Conservation (phyloP, 2,329 filamentous ascomycete species). For the Triangularia setosa region DNA sequence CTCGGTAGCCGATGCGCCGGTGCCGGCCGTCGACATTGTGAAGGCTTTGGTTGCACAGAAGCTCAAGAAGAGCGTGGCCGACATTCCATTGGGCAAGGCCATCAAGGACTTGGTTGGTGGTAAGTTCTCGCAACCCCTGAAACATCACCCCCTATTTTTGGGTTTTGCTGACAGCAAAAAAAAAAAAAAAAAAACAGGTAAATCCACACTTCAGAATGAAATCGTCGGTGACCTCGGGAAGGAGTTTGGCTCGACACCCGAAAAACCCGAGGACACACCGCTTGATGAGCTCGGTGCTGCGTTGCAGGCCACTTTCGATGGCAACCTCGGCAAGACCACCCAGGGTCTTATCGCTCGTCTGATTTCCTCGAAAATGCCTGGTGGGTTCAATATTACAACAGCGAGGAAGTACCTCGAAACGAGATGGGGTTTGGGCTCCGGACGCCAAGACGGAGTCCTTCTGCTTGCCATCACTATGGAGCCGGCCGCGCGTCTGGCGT, state of each 20-base stretch:
- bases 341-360: slow-evolving; percentile 87
- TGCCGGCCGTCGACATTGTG: slow-evolving; percentile 85
- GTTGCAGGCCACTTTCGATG: slow-evolving; percentile 99
- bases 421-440: slow-evolving; percentile 81
- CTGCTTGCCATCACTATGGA: slow-evolving; percentile 90
- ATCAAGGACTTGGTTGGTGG: slow-evolving; percentile 98
- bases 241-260: slow-evolving; percentile 95
- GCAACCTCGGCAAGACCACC: slow-evolving; percentile 95
- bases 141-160: neutral
- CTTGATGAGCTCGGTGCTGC: slow-evolving; percentile 90
- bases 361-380: slow-evolving; percentile 98
- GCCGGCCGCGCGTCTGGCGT: slow-evolving; percentile 79
- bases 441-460: slow-evolving; percentile 86
- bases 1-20: slow-evolving; percentile 78
- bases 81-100: slow-evolving; percentile 90
- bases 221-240: slow-evolving; percentile 97
- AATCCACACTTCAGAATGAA: slow-evolving; percentile 98
- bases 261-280: slow-evolving; percentile 97
- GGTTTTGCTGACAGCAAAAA: neutral
- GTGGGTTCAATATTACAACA: slow-evolving; percentile 97
- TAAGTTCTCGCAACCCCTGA: slow-evolving; percentile 43
- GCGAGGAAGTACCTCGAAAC: slow-evolving; percentile 94
- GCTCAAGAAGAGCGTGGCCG: slow-evolving; percentile 86
- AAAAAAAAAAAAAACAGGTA: slow-evolving; percentile 54
- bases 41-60: slow-evolving; percentile 91